Evolutionary conservation across 441 rosid species (phyloP).

Genomic region (Populus hybrid): DNA sequence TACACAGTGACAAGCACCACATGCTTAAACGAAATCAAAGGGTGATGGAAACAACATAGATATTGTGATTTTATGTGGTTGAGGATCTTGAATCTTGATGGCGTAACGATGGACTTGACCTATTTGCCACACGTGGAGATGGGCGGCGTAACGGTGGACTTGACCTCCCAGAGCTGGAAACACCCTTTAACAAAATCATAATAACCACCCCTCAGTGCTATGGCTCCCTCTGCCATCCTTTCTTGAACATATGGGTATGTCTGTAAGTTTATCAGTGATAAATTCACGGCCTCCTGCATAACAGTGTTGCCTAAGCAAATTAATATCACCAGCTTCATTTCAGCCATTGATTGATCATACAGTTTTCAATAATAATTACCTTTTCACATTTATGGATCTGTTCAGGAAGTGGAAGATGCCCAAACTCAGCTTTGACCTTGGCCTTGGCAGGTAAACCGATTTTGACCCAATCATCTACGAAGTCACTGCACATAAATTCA

Average conservation of each 20-base stretch:
- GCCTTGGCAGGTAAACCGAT: constrained; percentile 62
- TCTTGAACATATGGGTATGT: constrained; percentile 62
- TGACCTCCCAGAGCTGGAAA: constrained; percentile 66
- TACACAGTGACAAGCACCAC: background rate
- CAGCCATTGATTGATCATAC: background rate
- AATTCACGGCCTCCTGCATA: constrained; percentile 50
- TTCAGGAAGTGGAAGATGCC: constrained; percentile 25
- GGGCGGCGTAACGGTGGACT: constrained; percentile 1
- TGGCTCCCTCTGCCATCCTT: constrained; percentile 37
- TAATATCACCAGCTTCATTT: too few relatives aligned
- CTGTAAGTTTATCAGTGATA: constrained; percentile 53
- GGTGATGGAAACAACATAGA: background rate
- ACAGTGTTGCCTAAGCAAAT: background rate
- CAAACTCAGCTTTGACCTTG: constrained; percentile 51
- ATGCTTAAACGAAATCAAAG: background rate
- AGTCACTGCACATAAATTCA: constrained; percentile 45
- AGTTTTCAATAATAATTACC: background rate
- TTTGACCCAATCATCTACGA: constrained; percentile 76
- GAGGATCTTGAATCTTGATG: background rate
- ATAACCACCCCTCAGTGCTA: constrained; percentile 58
- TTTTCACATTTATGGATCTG: constrained; percentile 66
- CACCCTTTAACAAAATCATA: constrained; percentile 53
- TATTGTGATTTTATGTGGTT: background rate
- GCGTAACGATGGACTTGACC: constrained; percentile 23
- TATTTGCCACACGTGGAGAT: background rate